Conservation (phyloP, 306 rosid genomes). For the Trifolium subterraneum region DNA sequence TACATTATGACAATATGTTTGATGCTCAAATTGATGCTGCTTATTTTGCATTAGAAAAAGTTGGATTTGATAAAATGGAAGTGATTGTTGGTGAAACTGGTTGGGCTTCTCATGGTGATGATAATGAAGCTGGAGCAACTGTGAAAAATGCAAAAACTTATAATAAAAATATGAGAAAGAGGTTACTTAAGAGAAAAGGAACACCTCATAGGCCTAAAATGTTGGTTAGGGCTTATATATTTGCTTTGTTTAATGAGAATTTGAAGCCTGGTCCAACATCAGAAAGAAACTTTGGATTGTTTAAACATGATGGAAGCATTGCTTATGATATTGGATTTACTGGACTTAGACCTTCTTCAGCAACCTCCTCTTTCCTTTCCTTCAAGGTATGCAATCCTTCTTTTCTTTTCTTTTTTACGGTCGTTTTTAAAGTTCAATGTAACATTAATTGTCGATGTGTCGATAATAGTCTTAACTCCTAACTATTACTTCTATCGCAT, state of each 20-base stretch:
- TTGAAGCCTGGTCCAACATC: constrained; percentile 90
- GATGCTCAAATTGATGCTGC: constrained; percentile 87
- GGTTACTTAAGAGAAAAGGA: constrained; percentile 74
- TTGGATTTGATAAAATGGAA: constrained; percentile 70
- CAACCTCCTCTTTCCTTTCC: constrained; percentile 67
- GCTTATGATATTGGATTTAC: constrained; percentile 84
- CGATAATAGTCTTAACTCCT: neutral
- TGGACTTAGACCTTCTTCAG: constrained; percentile 74
- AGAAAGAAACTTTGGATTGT: constrained; percentile 92
- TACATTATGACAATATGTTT: constrained; percentile 88
- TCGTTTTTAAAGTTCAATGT: neutral
- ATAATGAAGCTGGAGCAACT: constrained; percentile 71
- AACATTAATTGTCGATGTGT: no score
- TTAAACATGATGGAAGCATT: constrained; percentile 91
- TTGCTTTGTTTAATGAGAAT: constrained; percentile 92
- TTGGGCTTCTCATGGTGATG: constrained; percentile 89
- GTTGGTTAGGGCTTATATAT: constrained; percentile 67
- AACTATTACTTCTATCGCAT: no score
- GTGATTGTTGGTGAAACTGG: constrained; percentile 93
- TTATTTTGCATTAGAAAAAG: constrained; percentile 81
- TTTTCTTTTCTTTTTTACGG: neutral
- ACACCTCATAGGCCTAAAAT: constrained; percentile 85
- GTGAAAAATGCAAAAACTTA: constrained; percentile 67
- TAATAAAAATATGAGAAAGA: constrained; percentile 64
- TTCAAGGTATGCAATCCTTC: constrained; percentile 57